Evolutionary conservation across 495 filamentous ascomycete species (phyloP).

Genomic region (Hamigera avellanea): DNA sequence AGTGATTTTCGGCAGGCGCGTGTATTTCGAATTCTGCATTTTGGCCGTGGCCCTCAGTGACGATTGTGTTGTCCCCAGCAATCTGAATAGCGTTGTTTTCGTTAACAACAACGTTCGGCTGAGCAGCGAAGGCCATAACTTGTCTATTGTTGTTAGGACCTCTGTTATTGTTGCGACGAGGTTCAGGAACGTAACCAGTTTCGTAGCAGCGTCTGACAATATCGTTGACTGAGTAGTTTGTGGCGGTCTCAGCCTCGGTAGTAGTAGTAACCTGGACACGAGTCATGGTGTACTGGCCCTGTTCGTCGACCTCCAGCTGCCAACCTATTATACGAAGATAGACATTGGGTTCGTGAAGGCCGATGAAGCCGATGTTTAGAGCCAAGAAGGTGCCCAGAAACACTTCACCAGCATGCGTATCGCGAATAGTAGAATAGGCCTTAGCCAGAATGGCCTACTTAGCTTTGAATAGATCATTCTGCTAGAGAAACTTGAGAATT

Average conservation of each 20-base stretch:
- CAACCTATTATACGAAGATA: constrained; percentile 33
- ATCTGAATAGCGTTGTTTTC: constrained; percentile 4
- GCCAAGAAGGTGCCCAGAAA: constrained; percentile 26
- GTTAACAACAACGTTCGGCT: constrained; percentile 5
- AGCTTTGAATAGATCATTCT: constrained; percentile 28
- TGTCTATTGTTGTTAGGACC: not conserved
- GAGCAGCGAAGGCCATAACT: constrained; percentile 10
- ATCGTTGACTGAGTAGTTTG: constrained; percentile 23
- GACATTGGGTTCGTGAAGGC: constrained; percentile 19
- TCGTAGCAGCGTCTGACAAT: constrained; percentile 18
- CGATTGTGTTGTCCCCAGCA: constrained; percentile 2
- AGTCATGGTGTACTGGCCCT: constrained; percentile 9
- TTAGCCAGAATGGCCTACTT: constrained; percentile 38
- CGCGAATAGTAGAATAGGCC: constrained; percentile 38
- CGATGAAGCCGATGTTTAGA: constrained; percentile 23
- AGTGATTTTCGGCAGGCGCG: constrained; percentile 2
- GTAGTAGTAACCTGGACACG: constrained; percentile 4
- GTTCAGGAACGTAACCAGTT: constrained; percentile 14
- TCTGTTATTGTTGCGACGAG: constrained; percentile 2
- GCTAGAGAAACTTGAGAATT: constrained; percentile 30
- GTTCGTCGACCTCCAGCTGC: constrained; percentile 12
- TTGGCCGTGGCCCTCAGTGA: not conserved
- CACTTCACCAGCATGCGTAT: constrained; percentile 24
- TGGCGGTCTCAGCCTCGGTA: constrained; percentile 7
- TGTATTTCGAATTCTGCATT: not conserved